These are phyloP conservation scores for Microthyrium microscopicum DNA, from an alignment of 2,329 filamentous ascomycete genomes.

Conservation along the genomic window DNA sequence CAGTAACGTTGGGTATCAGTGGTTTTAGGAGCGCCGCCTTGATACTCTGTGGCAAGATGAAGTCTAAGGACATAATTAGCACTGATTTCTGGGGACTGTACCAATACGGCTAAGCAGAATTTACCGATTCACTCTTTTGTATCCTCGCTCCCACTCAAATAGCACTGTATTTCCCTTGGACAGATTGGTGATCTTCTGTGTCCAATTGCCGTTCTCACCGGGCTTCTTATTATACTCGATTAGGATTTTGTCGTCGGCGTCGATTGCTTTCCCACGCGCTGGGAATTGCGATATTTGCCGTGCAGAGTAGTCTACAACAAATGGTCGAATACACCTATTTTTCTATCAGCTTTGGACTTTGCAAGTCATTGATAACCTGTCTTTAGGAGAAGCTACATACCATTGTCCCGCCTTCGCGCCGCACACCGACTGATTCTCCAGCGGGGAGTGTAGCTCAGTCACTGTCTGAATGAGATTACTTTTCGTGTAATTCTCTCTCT, in stretches of 20 bases:
- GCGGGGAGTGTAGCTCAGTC: conserved; percentile 1
- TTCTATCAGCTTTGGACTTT: background rate
- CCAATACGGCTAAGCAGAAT: background rate
- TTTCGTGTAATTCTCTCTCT: conserved; percentile 2
- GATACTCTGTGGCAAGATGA: conserved; percentile 5
- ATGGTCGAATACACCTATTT: conserved; percentile 5
- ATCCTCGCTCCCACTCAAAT: conserved; percentile 2
- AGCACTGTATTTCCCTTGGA: background rate
- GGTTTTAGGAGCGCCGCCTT: conserved; percentile 3
- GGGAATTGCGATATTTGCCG: conserved; percentile 2
- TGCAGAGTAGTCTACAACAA: conserved; percentile 1
- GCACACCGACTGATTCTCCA: background rate
- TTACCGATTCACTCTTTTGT: conserved; percentile 1
- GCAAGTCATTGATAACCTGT: background rate
- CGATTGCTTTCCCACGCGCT: conserved; percentile 1
- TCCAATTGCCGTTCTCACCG: conserved; percentile 4
- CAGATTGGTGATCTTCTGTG: conserved; percentile 1
- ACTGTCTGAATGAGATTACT: conserved; percentile 6
- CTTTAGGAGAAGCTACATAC: background rate
- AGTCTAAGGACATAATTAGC: background rate
- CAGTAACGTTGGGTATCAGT: conserved; percentile 5
- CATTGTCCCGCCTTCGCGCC: conserved; percentile 4
- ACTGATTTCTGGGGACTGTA: background rate
- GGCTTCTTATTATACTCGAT: conserved; percentile 5
- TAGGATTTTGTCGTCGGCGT: conserved; percentile 2